Conservation (phyloP, 495 filamentous ascomycete species). For the Aspergillus kassunensis region DNA sequence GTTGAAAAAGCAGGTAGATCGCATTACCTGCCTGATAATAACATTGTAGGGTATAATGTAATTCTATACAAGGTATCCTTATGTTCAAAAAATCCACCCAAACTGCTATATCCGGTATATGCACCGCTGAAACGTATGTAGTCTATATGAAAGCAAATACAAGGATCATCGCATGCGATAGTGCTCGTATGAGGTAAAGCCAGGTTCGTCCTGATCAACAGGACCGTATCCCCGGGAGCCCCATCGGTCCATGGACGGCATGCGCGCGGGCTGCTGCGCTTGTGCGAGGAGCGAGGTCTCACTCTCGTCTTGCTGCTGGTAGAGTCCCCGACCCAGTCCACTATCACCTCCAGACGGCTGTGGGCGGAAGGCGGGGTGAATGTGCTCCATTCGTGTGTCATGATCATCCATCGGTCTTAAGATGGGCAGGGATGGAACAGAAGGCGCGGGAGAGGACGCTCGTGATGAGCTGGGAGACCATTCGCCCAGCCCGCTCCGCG, state of each 20-base stretch:
- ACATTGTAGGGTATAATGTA: neutral
- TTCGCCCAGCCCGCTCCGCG: constrained; percentile 49
- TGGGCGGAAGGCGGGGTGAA: constrained; percentile 39
- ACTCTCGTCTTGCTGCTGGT: constrained; percentile 41
- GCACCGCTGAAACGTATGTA: neutral
- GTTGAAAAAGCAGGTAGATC: neutral
- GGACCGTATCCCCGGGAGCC: constrained; percentile 46
- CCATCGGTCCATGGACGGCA: constrained; percentile 40
- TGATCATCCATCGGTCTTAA: constrained; percentile 24
- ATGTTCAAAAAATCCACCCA: constrained; percentile 10
- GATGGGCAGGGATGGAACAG: constrained; percentile 20
- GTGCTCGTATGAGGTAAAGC: constrained; percentile 38
- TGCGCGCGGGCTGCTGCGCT: constrained; percentile 37
- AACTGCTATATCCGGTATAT: neutral
- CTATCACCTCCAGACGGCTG: constrained; percentile 29
- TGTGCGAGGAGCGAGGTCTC: constrained; percentile 41
- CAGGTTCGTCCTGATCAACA: constrained; percentile 38
- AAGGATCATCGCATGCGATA: constrained; percentile 27
- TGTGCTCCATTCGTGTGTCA: constrained; percentile 22
- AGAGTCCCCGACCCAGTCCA: constrained; percentile 24
- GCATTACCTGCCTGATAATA: too few species aligned
- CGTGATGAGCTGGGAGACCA: constrained; percentile 43
- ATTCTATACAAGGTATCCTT: constrained; percentile 8
- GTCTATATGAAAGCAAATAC: constrained; percentile 2
- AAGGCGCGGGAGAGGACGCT: constrained; percentile 44